These are phyloP conservation scores for Hanseniaspora meyeri DNA, from an alignment of 805 yeast genomes.

Conservation along the genomic window DNA sequence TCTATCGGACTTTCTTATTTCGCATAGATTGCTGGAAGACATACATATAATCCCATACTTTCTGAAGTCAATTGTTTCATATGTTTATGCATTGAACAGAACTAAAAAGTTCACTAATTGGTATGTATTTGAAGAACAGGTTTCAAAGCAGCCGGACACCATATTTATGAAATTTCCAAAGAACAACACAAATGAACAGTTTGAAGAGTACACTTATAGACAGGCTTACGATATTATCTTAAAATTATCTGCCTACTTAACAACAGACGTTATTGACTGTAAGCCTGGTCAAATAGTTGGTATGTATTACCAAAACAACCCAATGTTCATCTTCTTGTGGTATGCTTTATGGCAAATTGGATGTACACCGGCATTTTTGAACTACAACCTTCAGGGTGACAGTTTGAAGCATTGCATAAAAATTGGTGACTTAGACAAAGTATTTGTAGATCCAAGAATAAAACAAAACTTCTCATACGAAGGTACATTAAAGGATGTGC, in stretches of 20 bases:
- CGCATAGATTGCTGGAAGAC: slow-evolving; percentile 37
- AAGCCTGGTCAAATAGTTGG: slow-evolving; percentile 58
- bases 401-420: slow-evolving; percentile 72
- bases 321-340: slow-evolving; percentile 69
- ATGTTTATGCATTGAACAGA: slow-evolving; percentile 21
- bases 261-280: slow-evolving; percentile 45
- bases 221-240: slow-evolving; percentile 57
- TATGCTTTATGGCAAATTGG: slow-evolving; percentile 84
- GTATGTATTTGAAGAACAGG: slow-evolving; percentile 56
- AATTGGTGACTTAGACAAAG: slow-evolving; percentile 48
- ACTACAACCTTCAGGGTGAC: slow-evolving; percentile 61
- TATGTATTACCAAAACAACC: slow-evolving; percentile 68
- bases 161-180: slow-evolving; percentile 50
- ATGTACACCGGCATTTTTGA: slow-evolving; percentile 75
- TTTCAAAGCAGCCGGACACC: slow-evolving; percentile 35
- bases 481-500: slow-evolving; percentile 23
- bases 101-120: slow-evolving; percentile 42
- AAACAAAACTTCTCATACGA: slow-evolving; percentile 34
- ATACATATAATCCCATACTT: slow-evolving; percentile 37
- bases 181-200: slow-evolving; percentile 33
- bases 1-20: neutral
- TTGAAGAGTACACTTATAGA: slow-evolving; percentile 55
- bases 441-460: slow-evolving; percentile 67
- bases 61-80: slow-evolving; percentile 32
- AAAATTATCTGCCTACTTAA: slow-evolving; percentile 53